Conservation (phyloP, 2,329 filamentous ascomycete species). For the Botryotinia calthae region DNA sequence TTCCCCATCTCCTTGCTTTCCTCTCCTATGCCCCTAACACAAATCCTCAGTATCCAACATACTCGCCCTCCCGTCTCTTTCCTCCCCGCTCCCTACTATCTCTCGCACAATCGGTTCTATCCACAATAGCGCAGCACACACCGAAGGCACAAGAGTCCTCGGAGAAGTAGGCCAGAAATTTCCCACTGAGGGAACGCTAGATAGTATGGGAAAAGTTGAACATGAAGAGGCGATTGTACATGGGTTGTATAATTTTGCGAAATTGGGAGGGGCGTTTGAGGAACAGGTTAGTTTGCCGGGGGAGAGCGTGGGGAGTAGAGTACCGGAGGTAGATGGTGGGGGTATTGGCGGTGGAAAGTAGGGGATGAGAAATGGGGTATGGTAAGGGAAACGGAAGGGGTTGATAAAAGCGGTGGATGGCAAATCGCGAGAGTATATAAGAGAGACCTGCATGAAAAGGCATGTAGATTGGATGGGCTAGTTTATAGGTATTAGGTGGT, state of each 20-base stretch:
- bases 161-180: constrained; percentile 29
- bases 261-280: constrained; percentile 27
- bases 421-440: background rate
- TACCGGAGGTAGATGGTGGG: background rate
- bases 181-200: constrained; percentile 21
- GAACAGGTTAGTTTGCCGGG: constrained; percentile 30
- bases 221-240: constrained; percentile 23
- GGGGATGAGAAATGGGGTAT: background rate
- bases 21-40: background rate
- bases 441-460: background rate
- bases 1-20: no score
- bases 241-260: constrained; percentile 31
- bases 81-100: background rate
- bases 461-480: background rate
- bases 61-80: background rate
- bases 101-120: background rate
- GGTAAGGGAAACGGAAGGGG: background rate
- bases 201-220: constrained; percentile 20
- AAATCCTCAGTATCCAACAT: background rate
- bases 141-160: background rate
- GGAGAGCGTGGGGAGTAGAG: constrained; percentile 18
- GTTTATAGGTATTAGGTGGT: background rate
- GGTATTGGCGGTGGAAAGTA: background rate
- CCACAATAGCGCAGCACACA: background rate
- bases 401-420: no score